phyloP scores from a whole-genome alignment of 495 filamentous ascomycete species.

The Aspergillus bridgeri region DNA sequence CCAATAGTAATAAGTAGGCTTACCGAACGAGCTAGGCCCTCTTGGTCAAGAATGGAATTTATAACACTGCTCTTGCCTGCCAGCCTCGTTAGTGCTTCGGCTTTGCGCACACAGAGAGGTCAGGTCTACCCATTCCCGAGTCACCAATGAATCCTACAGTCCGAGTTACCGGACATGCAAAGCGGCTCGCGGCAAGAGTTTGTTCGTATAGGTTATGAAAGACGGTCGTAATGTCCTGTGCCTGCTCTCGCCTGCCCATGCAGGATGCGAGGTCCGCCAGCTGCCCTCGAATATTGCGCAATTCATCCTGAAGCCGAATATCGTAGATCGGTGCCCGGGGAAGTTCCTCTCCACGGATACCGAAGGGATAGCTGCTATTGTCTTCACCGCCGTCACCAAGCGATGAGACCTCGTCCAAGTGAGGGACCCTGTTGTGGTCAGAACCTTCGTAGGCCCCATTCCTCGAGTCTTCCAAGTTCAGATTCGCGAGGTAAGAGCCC shows the following conservation, averaged over 20 bases:
- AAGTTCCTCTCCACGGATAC: constrained; percentile 16
- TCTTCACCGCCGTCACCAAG: neutral
- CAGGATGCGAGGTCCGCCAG: constrained; percentile 10
- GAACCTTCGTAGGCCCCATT: neutral
- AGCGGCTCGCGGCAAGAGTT: constrained; percentile 7
- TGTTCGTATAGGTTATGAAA: constrained; percentile 7
- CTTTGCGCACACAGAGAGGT: neutral
- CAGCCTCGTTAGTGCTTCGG: neutral
- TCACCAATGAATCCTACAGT: constrained; percentile 26
- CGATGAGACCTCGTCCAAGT: neutral
- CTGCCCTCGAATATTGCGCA: constrained; percentile 16
- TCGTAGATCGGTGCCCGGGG: constrained; percentile 18
- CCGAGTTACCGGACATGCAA: constrained; percentile 21
- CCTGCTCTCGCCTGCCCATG: constrained; percentile 8
- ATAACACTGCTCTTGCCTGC: constrained; percentile 34
- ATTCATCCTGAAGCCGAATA: constrained; percentile 12
- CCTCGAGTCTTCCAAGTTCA: no score
- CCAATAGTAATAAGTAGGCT: neutral
- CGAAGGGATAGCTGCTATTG: neutral
- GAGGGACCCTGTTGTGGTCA: neutral
- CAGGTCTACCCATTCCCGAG: constrained; percentile 15
- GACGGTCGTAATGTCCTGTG: constrained; percentile 3
- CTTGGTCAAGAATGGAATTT: constrained; percentile 29
- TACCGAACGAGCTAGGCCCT: constrained; percentile 27
- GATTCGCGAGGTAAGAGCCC: neutral